Percentiles rank a stretch among this genome's conserved stretches.
phyloP scores from a whole-genome alignment of 164 flowering plant genomes.

The Dillenia suffruticosa region DNA sequence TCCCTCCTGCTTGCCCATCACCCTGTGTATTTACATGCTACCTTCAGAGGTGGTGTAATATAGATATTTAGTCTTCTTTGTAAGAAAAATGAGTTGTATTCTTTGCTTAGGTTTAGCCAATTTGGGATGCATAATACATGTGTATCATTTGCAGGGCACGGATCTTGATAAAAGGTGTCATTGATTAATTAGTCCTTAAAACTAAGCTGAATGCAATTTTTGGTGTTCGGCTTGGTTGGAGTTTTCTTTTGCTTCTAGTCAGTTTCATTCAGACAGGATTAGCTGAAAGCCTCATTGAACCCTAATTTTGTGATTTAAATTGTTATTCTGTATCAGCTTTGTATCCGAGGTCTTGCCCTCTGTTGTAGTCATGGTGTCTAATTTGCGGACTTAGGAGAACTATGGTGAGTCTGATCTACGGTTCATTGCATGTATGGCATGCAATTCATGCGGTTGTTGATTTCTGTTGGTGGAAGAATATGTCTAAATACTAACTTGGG shows the following conservation, averaged over 20 bases:
- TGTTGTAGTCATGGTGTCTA: no score
- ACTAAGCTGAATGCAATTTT: constrained; percentile 25
- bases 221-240: constrained; percentile 25
- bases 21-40: constrained; percentile 3
- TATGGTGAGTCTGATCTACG: no score
- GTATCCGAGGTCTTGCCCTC: no score
- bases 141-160: constrained; percentile 2
- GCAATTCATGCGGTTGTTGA: no score
- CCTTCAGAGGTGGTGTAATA: constrained; percentile 27
- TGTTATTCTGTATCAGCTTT: no score
- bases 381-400: no score
- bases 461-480: no score
- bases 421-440: no score
- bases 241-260: not conserved
- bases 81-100: constrained; percentile 19
- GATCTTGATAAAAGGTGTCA: constrained; percentile 1
- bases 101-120: constrained; percentile 15
- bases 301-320: no score
- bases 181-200: constrained; percentile 3
- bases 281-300: no score
- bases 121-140: not conserved
- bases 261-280: no score
- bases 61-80: constrained; percentile 13
- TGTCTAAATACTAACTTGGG: no score
- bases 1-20: not conserved